Conservation (phyloP, 495 filamentous ascomycete genomes). For the Hypoxylon lenormandii region DNA sequence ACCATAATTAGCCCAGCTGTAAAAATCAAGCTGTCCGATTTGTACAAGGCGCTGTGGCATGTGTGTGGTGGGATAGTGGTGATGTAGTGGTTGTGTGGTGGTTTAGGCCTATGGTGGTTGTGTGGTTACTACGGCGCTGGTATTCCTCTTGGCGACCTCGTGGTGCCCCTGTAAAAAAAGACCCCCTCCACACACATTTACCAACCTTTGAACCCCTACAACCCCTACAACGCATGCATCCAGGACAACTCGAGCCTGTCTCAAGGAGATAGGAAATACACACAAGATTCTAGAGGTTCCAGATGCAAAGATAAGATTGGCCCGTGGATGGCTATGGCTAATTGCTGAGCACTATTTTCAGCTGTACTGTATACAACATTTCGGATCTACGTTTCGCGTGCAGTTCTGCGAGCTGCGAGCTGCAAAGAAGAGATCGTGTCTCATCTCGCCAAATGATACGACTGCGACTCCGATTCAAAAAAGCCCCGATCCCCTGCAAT, state of each 20-base stretch:
- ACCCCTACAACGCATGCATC: slow-evolving; percentile 2
- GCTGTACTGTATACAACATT: slow-evolving; percentile 35
- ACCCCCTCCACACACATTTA: not conserved
- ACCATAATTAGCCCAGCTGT: slow-evolving; percentile 7
- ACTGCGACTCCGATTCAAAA: slow-evolving; percentile 30
- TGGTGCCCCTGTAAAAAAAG: slow-evolving; percentile 1
- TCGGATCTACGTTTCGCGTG: slow-evolving; percentile 31
- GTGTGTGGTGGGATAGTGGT: too few species aligned
- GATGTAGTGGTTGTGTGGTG: not conserved
- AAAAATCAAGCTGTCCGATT: not conserved
- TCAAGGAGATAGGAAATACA: not conserved
- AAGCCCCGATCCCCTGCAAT: slow-evolving; percentile 18
- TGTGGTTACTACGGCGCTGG: too few species aligned
- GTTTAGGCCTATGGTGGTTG: too few species aligned
- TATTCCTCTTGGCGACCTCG: slow-evolving; percentile 29
- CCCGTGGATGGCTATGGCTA: not conserved
- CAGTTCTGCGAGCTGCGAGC: slow-evolving; percentile 15
- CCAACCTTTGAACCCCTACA: slow-evolving; percentile 20
- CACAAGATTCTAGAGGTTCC: too few species aligned
- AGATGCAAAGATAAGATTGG: slow-evolving; percentile 33
- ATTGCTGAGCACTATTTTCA: slow-evolving; percentile 29
- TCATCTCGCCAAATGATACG: slow-evolving; percentile 38
- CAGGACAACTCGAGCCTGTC: too few species aligned
- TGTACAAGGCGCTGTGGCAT: too few species aligned
- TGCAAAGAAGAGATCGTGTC: slow-evolving; percentile 26